Evolutionary conservation across 805 yeast genomes (phyloP).

Genomic region (Maudiozyma saulgeensis): DNA sequence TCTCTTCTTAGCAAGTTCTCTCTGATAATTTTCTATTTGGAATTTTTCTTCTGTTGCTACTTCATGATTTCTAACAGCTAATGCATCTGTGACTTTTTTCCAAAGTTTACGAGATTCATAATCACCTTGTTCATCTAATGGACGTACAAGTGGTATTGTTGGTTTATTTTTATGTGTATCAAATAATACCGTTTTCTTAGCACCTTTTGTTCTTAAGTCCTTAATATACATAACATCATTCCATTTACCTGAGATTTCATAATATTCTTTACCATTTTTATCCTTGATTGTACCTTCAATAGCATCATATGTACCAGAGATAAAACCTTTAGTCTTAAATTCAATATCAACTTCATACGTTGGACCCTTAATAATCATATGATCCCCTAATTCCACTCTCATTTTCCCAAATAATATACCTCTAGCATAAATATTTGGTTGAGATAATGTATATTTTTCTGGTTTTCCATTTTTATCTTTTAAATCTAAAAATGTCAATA

Average conservation of each 20-base stretch:
- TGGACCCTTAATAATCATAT: conserved; percentile 63
- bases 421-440: conserved; percentile 91
- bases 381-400: conserved; percentile 88
- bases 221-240: conserved; percentile 71
- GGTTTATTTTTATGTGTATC: conserved; percentile 51
- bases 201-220: conserved; percentile 32
- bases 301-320: conserved; percentile 84
- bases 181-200: conserved; percentile 43
- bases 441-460: conserved; percentile 77
- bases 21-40: conserved; percentile 79
- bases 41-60: conserved; percentile 83
- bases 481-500: conserved; percentile 55
- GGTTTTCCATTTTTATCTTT: conserved; percentile 37
- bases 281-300: conserved; percentile 66
- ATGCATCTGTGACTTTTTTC: conserved; percentile 72
- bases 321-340: conserved; percentile 90
- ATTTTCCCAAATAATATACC: conserved; percentile 87
- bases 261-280: conserved; percentile 44
- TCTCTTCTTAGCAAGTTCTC: conserved; percentile 63
- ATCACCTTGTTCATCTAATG: conserved; percentile 68
- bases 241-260: conserved; percentile 84
- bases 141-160: conserved; percentile 61
- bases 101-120: conserved; percentile 78
- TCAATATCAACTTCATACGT: conserved; percentile 69
- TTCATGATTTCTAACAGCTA: conserved; percentile 69